These are phyloP conservation scores for Kentomonas sorsogonicus DNA, from an alignment of 208 protist genomes.

Conservation along the genomic window DNA sequence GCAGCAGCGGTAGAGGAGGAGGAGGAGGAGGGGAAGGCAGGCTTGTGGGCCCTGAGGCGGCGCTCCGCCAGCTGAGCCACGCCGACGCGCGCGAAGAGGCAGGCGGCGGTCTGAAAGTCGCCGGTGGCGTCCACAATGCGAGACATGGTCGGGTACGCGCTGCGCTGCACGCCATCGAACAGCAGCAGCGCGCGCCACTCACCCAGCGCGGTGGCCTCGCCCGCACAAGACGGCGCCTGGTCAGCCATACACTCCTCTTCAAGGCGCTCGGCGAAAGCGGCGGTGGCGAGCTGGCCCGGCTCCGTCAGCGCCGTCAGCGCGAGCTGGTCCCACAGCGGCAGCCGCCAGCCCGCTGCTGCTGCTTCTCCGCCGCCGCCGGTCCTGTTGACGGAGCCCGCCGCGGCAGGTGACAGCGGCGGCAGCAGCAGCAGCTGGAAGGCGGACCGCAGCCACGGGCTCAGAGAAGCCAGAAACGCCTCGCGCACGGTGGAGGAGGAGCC, in stretches of 20 bases:
- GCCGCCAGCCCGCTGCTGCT: conserved; percentile 12
- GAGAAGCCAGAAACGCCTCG: conserved; percentile 42
- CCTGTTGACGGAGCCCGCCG: background rate
- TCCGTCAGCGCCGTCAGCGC: conserved; percentile 62
- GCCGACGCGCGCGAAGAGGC: conserved; percentile 73
- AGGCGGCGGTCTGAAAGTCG: conserved; percentile 80
- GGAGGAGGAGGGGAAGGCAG: no score
- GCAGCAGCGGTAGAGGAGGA: no score
- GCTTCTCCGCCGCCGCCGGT: no score
- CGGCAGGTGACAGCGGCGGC: no score
- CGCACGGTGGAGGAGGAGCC: conserved; percentile 32
- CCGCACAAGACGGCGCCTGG: no score
- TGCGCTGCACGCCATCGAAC: conserved; percentile 42
- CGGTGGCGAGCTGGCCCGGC: conserved; percentile 22
- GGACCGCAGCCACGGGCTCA: conserved; percentile 69
- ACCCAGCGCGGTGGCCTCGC: no score
- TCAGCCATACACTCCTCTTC: conserved; percentile 31
- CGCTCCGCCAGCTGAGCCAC: no score
- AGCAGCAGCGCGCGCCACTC: conserved; percentile 57
- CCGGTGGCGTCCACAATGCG: conserved; percentile 73
- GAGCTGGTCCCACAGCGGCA: conserved; percentile 76
- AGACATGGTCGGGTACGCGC: conserved; percentile 61
- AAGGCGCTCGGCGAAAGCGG: no score
- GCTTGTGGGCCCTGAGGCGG: no score
- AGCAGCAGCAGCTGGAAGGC: conserved; percentile 22